These are phyloP conservation scores for Lignosus rhinocerotis DNA, from an alignment of 1,284 basidiomycete species.

Conservation along the genomic window DNA sequence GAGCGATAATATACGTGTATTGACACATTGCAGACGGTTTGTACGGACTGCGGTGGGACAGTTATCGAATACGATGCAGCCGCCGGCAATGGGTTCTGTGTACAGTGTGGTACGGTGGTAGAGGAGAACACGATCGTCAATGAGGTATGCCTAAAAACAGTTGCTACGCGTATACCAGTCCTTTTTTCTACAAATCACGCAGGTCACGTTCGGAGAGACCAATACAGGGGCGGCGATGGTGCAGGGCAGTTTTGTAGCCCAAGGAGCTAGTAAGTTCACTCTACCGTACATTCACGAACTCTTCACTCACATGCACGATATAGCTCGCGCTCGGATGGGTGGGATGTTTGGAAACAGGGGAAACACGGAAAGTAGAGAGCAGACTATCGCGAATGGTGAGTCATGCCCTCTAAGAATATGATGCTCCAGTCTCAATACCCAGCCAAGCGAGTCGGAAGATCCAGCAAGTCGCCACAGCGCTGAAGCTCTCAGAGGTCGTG, in stretches of 20 bases:
- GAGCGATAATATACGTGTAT: no score
- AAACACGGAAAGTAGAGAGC: conserved; percentile 78
- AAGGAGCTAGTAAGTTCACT: conserved; percentile 79
- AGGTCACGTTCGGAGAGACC: conserved; percentile 94
- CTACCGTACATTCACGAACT: background rate
- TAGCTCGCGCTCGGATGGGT: conserved; percentile 78
- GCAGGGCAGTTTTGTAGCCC: conserved; percentile 92
- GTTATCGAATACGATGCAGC: conserved; percentile 82
- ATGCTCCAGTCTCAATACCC: background rate
- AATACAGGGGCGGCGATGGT: conserved; percentile 92
- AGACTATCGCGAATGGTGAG: conserved; percentile 86
- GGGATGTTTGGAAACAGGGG: conserved; percentile 81
- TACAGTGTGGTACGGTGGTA: conserved; percentile 84
- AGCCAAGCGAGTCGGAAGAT: conserved; percentile 79
- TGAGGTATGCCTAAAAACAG: conserved; percentile 37
- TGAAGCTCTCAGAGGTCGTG: conserved; percentile 81
- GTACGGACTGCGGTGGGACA: conserved; percentile 74
- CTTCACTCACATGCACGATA: background rate
- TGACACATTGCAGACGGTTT: conserved; percentile 42
- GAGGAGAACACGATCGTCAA: conserved; percentile 96
- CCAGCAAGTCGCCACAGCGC: conserved; percentile 74
- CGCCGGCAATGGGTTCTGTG: conserved; percentile 83
- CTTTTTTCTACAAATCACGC: background rate
- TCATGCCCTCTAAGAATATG: background rate
- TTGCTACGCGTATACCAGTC: background rate